Evolutionary conservation across 1,139 yeast genomes (phyloP), one percentile per base, ranked within the genome.

Genomic region (Kurtzmaniella quercitrusa): DNA sequence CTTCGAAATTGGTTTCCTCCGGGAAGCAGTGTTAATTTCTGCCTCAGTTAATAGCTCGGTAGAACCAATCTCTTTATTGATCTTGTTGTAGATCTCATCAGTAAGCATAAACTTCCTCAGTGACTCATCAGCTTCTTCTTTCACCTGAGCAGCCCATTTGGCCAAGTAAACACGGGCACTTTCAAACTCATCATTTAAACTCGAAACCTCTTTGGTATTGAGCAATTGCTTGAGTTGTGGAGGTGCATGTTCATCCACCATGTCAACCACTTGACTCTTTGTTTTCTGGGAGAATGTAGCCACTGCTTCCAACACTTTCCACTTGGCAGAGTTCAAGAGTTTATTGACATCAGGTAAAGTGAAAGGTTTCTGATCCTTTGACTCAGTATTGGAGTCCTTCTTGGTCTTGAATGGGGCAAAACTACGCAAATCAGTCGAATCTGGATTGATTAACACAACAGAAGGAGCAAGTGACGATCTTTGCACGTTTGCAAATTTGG

Each of bases 61-160:
- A 50, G 81, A 62, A 52, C 93, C 94, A 44, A 91, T 71, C 56
- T 89, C 96, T 43, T 77, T 76, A 40, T 79, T 79, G 39, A 87
- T 69, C 39, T 82, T 64, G 36, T 73, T 73, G 49, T 81, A 75
- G 46, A 83, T 75, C n/a, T 77, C 77, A 42, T 80, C 81, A 51
- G 80, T 81, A 46, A 87, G 66, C 51, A 81, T 76, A 49, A 78
- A 77, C 52, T 72, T 70, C 39, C 75, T 70, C 48, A 86, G 82
- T 40, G 85, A 79, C 51, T 77, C 78, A 55, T 88, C 94, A 1
- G 96, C 95, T 59, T 93, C 96, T 56, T 90, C 94, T 53, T 93
- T 94, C 21, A 93, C 95, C 36, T 90, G 90, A 55, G 89, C 78
- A 0, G 98, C 98, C 98, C 98, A 93, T 66, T 90, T 90, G 4